A percentile compares a stretch with the other conserved stretches of the same genome.
phyloP scores from a whole-genome alignment of 2,329 filamentous ascomycete species.

The Calonectria leucothoes region DNA sequence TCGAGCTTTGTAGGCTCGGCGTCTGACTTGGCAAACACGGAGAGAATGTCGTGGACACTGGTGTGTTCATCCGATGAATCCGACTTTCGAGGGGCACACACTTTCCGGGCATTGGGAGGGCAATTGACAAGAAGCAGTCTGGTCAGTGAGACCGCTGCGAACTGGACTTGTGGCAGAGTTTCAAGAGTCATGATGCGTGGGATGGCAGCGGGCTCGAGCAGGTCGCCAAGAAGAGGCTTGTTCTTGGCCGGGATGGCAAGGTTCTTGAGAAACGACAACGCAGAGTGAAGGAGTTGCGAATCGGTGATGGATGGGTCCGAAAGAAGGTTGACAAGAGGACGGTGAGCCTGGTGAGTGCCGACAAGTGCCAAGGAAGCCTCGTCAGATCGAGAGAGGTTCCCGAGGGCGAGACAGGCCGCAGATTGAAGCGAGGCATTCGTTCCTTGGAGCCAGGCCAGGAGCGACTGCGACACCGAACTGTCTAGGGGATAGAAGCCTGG shows the following conservation, averaged over 20 bases:
- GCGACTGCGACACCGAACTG: slow-evolving; percentile 53
- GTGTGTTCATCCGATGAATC: slow-evolving; percentile 45
- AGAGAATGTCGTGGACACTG: slow-evolving; percentile 50
- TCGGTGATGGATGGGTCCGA: slow-evolving; percentile 53
- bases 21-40: slow-evolving; percentile 52
- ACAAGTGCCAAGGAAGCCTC: slow-evolving; percentile 64
- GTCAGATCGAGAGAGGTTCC: slow-evolving; percentile 72
- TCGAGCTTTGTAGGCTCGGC: slow-evolving; percentile 68
- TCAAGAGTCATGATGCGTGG: slow-evolving; percentile 67
- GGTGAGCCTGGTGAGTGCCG: slow-evolving; percentile 50
- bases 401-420: slow-evolving; percentile 70
- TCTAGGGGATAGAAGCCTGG: slow-evolving; percentile 54
- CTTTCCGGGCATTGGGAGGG: slow-evolving; percentile 60
- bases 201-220: slow-evolving; percentile 59
- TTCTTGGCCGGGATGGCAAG: slow-evolving; percentile 69
- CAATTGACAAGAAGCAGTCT: slow-evolving; percentile 67
- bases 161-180: slow-evolving; percentile 66
- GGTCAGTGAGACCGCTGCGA: slow-evolving; percentile 67
- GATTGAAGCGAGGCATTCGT: slow-evolving; percentile 60
- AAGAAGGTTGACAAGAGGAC: slow-evolving; percentile 60
- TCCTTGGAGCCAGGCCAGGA: slow-evolving; percentile 61
- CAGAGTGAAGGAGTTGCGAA: slow-evolving; percentile 66
- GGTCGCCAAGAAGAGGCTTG: slow-evolving; percentile 61
- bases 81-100: slow-evolving; percentile 57
- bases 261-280: slow-evolving; percentile 73